Conservation (phyloP, 1,284 basidiomycete genomes). For the Microbotryum silenes-acaulis region DNA sequence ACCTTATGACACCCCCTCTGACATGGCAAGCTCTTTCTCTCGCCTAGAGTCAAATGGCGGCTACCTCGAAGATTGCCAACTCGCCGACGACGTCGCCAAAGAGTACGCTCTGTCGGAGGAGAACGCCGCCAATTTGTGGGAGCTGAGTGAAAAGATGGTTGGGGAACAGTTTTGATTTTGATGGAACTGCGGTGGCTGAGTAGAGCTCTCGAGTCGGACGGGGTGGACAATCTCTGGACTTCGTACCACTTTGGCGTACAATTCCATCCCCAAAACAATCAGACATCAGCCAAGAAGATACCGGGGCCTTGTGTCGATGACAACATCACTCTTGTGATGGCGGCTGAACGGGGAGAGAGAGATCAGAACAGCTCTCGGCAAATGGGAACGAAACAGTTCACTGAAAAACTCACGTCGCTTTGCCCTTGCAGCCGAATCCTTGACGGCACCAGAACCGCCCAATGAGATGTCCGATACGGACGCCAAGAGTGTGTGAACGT, state of each 20-base stretch:
- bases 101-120: conserved; percentile 2
- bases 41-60: background rate
- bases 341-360: conserved; percentile 9
- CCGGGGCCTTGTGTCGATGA: conserved; percentile 30
- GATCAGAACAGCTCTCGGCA: background rate
- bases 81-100: background rate
- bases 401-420: conserved; percentile 26
- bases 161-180: background rate
- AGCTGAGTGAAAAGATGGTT: conserved; percentile 4
- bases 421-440: conserved; percentile 11
- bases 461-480: conserved; percentile 29
- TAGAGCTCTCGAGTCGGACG: background rate
- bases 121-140: conserved; percentile 9
- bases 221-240: too few species aligned
- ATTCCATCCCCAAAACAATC: background rate
- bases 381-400: too few species aligned
- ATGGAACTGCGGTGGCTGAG: background rate
- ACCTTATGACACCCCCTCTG: too few species aligned
- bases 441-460: conserved; percentile 23
- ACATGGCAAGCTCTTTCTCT: too few species aligned
- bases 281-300: conserved; percentile 27
- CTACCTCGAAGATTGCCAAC: conserved; percentile 5
- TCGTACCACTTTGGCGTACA: background rate
- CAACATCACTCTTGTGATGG: conserved; percentile 27
- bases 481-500: conserved; percentile 31